Evolutionary conservation across 768 basidiomycete genomes (phyloP), one percentile per base, ranked within the genome.

Genomic region (Tulasnella sp.): DNA sequence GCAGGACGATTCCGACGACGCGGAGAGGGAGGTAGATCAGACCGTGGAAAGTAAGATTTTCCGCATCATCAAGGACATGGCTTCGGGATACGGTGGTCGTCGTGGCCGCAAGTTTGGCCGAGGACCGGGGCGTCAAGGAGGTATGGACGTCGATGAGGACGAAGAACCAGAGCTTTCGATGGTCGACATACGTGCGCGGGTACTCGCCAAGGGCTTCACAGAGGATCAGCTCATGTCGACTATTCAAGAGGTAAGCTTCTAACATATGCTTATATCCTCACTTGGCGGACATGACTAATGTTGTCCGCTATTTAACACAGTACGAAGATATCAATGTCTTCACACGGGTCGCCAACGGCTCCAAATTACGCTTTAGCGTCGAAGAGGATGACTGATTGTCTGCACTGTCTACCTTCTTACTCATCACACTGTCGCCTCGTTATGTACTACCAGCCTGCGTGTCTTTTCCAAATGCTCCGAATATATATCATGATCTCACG

Each of bases 191-290:
- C 81, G 94, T 30, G 83, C 85, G 49, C 81, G 93, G 41, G 85
- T 97, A 10, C 72, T 94, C 59, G 84, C 82, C 48, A 83, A 82
- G 64, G 94, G 94, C 17, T 96, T 86, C 72, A 97, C 91, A 13
- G 95, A 99, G 69, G 82, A 79, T 1, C 87, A 92, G 71, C 77
- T 99, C 13, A 88, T 86, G 76, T 84, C 89, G 63, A 88, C 90
- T 0, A 85, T 97, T 52, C 66, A 76, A 17, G 78, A 86, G 76
- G 93, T 93, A 67, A 21, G 52, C 4, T 56, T 5, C 56, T 34
- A 5, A 47, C 24, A 9, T 15, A n/a, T 2, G 60, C 24, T 67
- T 51, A 56, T 62, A n/a, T n/a, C n/a, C n/a, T n/a, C n/a, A n/a
- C n/a, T n/a, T n/a, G n/a, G n/a, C n/a, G n/a, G n/a, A 66, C 56